Percentiles rank a stretch among this genome's conserved stretches.
Evolutionary conservation across 257 asterid genomes (phyloP).

Genomic region (Nicotiana otophora): DNA sequence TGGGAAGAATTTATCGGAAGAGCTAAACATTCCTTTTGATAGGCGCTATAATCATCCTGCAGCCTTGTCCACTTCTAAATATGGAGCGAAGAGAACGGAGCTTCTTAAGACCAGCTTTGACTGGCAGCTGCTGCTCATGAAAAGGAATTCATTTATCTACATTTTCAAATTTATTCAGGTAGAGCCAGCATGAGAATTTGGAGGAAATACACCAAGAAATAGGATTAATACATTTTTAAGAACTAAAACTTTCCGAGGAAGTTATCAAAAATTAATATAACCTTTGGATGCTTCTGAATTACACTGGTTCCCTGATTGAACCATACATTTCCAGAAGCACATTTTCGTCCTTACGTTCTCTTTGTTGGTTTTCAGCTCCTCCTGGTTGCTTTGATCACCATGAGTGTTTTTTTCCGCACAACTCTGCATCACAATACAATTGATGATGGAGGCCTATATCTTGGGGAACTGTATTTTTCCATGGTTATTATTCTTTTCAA

Average conservation of each 20-base stretch:
- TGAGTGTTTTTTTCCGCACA: conserved; percentile 92
- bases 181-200: conserved; percentile 10
- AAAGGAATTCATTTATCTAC: conserved; percentile 79
- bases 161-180: conserved; percentile 91
- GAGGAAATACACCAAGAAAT: neutral
- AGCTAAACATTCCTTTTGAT: conserved; percentile 64
- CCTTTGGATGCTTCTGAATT: conserved; percentile 2
- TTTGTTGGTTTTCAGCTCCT: conserved; percentile 56
- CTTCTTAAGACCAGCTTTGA: conserved; percentile 70
- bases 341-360: conserved; percentile 18
- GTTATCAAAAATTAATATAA: neutral
- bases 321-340: conserved; percentile 2
- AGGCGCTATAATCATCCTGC: conserved; percentile 87
- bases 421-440: conserved; percentile 73
- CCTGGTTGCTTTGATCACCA: conserved; percentile 78
- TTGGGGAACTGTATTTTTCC: conserved; percentile 75
- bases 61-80: conserved; percentile 68
- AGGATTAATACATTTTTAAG: neutral
- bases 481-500: conserved; percentile 90
- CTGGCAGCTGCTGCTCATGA: conserved; percentile 88
- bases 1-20: conserved; percentile 62
- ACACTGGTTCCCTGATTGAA: neutral
- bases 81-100: conserved; percentile 67
- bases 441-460: conserved; percentile 84
- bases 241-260: neutral